Evolutionary conservation across 1,284 basidiomycete genomes (phyloP), one percentile per base, ranked within the genome.

Genomic region (Ustilago esculenta): DNA sequence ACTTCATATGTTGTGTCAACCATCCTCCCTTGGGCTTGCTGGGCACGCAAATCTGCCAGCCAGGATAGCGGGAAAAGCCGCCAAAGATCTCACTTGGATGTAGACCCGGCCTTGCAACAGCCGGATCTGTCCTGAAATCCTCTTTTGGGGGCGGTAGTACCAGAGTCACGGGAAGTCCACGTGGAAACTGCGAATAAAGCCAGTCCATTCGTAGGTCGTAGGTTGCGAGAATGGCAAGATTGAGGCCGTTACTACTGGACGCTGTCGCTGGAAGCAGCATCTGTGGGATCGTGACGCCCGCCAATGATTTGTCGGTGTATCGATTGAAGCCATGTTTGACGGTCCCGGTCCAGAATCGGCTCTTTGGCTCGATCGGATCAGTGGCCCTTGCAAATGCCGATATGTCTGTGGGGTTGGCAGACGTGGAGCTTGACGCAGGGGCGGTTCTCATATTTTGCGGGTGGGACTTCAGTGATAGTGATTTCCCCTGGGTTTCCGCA

Each of bases 151-250:
- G 73, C 4, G 68, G 66, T 5, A 73, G 60, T 8, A 80, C 56
- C 17, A 77, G 71, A 0, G 78, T 80, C 21, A 76, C 69, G 3
- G 70, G 58, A 0, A 72, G 34, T 8, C 46, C 53, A 4, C 51
- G 55, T 1, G 79, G 77, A 20, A 81, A 69, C 2, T 68, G 50
- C 1, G 59, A 39, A 27, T 72, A 54, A 6, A 81, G 70, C 79
- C 79, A 81, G 18, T 76, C 66, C 17, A 77, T 71, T 18, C 77
- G 72, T 10, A 64, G 52, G 24, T 72, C 74, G 66, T 72, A 81
- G 4, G 75, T 79, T 0, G 76, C 59, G 3, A 80, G 45, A 5
- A 81, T 47, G 10, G 68, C 73, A 20, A 68, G 46, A 33, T 66
- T 46, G 4, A 79, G 60, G 1, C 68, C 60, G 23, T 52, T 53